Evolutionary conservation across 192 early-diverging fungal genomes (phyloP).

Genomic region (Rhizophlyctis rosea): DNA sequence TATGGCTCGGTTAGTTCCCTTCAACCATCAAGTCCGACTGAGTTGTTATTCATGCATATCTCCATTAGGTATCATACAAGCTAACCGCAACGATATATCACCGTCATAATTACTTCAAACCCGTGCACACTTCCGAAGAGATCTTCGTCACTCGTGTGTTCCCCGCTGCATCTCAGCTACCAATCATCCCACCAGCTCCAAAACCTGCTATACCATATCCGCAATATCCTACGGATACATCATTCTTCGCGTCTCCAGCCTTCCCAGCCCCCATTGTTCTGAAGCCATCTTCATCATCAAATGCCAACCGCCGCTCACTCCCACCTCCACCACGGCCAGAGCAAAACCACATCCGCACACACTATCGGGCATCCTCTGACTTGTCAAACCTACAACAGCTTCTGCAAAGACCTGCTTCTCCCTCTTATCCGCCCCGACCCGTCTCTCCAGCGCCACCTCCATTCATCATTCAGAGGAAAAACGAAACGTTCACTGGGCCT

Average conservation of each 20-base stretch:
- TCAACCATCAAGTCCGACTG: not conserved
- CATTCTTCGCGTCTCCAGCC: not conserved
- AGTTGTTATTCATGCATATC: not conserved
- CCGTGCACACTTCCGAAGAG: not conserved
- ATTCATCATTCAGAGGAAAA: not conserved
- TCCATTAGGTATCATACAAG: not conserved
- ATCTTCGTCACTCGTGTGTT: not conserved
- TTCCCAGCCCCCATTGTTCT: not conserved
- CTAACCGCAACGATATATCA: not conserved
- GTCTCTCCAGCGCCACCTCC: not conserved
- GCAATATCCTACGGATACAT: too few relatives aligned
- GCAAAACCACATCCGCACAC: not conserved
- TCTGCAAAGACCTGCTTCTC: not conserved
- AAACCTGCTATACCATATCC: too few relatives aligned
- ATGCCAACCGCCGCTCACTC: not conserved
- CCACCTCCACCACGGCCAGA: not conserved
- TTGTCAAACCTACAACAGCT: not conserved
- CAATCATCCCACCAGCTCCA: not conserved
- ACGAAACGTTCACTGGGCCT: not conserved
- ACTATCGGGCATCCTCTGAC: not conserved
- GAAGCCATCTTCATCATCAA: not conserved
- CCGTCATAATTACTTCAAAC: not conserved
- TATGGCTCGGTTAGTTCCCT: not conserved
- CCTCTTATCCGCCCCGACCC: not conserved
- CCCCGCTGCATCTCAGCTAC: not conserved